phyloP scores from a whole-genome alignment of 83 land plant genomes.

The Isoetes engelmannii region DNA sequence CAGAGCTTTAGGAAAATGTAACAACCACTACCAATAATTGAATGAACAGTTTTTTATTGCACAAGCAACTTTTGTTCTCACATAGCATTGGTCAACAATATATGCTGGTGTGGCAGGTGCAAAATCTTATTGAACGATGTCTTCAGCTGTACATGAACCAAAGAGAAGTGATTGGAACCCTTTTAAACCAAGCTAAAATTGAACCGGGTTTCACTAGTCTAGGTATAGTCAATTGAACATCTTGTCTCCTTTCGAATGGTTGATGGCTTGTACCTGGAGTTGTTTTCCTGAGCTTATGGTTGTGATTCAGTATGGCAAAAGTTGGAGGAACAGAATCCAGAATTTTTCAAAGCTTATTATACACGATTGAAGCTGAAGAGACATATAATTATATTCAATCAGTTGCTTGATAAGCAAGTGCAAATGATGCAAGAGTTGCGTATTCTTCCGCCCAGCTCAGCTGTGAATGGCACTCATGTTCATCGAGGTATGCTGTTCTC shows the following conservation, averaged over 20 bases:
- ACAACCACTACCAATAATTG: not conserved
- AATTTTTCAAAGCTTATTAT: constrained; percentile 91
- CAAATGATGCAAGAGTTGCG: constrained; percentile 78
- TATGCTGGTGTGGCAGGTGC: constrained; percentile 46
- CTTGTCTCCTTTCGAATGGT: not conserved
- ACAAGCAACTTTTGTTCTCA: not conserved
- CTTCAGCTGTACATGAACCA: constrained; percentile 89
- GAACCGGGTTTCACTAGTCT: constrained; percentile 92
- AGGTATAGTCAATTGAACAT: constrained; percentile 31
- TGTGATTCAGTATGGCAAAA: constrained; percentile 76
- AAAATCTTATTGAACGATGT: constrained; percentile 90
- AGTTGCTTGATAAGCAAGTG: constrained; percentile 82
- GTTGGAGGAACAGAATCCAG: constrained; percentile 90
- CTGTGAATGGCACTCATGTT: constrained; percentile 77
- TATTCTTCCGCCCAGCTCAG: constrained; percentile 48
- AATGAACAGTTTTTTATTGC: not conserved
- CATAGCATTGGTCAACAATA: not conserved
- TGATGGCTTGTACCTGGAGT: not conserved
- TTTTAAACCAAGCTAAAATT: constrained; percentile 69
- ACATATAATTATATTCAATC: constrained; percentile 84
- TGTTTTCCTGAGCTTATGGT: not conserved
- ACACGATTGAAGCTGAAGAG: constrained; percentile 83
- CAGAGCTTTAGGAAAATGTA: no score
- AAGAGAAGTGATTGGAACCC: constrained; percentile 73
- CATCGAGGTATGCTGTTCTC: constrained; percentile 45